Conservation (phyloP, 2,329 filamentous ascomycete genomes). For the Microsporum canis region DNA sequence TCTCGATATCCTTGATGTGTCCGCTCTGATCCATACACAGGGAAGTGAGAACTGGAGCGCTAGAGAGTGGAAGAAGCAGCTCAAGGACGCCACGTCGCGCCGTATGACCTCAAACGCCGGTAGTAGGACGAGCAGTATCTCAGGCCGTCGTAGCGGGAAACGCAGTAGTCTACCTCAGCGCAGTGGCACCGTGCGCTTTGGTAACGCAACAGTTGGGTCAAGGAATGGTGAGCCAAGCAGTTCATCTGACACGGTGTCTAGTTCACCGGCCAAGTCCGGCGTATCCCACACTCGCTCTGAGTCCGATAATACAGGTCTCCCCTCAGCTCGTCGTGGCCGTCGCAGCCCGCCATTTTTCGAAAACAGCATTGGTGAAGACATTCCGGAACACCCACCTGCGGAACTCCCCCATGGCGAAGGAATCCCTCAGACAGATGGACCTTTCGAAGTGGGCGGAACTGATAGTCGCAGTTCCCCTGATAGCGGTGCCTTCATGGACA, state of each 20-base stretch:
- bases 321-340: not conserved
- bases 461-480: conserved; percentile 33
- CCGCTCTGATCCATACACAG: conserved; percentile 63
- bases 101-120: conserved; percentile 16
- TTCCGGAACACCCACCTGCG: conserved; percentile 24
- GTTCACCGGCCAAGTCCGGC: not conserved
- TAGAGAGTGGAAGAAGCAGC: conserved; percentile 72
- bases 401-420: conserved; percentile 32
- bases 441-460: conserved; percentile 19
- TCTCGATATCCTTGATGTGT: conserved; percentile 76
- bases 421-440: conserved; percentile 18
- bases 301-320: conserved; percentile 23
- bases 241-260: conserved; percentile 20
- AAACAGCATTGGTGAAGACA: conserved; percentile 13
- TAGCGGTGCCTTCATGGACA: conserved; percentile 22
- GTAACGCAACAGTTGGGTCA: conserved; percentile 15
- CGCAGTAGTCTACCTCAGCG: conserved; percentile 29
- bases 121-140: conserved; percentile 58
- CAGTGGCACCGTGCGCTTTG: conserved; percentile 26
- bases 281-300: conserved; percentile 22
- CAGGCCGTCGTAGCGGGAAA: conserved; percentile 35
- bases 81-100: conserved; percentile 73
- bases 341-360: conserved; percentile 2
- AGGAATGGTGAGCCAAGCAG: conserved; percentile 11
- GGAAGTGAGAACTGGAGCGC: conserved; percentile 72